phyloP scores from a whole-genome alignment of 1,139 yeast genomes.

The Yarrowia galli region DNA sequence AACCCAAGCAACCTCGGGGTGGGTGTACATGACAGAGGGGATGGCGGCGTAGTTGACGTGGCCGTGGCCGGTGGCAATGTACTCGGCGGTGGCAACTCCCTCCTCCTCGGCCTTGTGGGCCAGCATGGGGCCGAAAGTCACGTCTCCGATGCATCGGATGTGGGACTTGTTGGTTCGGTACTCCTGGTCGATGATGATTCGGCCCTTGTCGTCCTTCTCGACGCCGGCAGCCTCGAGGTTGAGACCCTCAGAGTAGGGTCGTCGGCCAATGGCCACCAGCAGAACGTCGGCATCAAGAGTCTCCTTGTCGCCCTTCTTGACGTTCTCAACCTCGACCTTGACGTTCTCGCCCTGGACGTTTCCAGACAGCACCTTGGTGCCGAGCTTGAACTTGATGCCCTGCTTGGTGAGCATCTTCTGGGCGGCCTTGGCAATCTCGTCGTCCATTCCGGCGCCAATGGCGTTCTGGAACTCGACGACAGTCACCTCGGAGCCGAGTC shows the following conservation, averaged over 20 bases:
- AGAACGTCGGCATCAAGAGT: constrained; percentile 87
- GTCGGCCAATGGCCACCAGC: constrained; percentile 97
- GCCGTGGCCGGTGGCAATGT: constrained; percentile 91
- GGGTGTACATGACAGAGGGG: constrained; percentile 98
- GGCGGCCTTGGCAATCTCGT: constrained; percentile 86
- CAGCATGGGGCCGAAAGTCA: constrained; percentile 97
- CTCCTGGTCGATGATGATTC: constrained; percentile 92
- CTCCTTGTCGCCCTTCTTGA: constrained; percentile 83
- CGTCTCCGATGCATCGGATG: constrained; percentile 98
- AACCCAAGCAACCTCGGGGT: constrained; percentile 99
- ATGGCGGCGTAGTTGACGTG: constrained; percentile 98
- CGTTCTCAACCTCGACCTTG: constrained; percentile 86
- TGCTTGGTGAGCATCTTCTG: constrained; percentile 93
- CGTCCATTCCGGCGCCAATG: constrained; percentile 94
- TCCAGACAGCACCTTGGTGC: constrained; percentile 90
- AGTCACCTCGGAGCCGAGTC: constrained; percentile 95
- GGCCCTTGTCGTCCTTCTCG: constrained; percentile 89
- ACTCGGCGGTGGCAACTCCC: constrained; percentile 98
- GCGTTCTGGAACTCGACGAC: constrained; percentile 88
- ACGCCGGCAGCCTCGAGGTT: constrained; percentile 88
- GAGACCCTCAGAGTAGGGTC: constrained; percentile 93
- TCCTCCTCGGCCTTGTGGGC: constrained; percentile 99
- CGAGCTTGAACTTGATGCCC: constrained; percentile 91
- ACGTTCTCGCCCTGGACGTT: constrained; percentile 88
- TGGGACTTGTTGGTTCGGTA: constrained; percentile 91